phyloP scores from a whole-genome alignment of 495 filamentous ascomycete genomes.

The Penicillium maclennaniae region DNA sequence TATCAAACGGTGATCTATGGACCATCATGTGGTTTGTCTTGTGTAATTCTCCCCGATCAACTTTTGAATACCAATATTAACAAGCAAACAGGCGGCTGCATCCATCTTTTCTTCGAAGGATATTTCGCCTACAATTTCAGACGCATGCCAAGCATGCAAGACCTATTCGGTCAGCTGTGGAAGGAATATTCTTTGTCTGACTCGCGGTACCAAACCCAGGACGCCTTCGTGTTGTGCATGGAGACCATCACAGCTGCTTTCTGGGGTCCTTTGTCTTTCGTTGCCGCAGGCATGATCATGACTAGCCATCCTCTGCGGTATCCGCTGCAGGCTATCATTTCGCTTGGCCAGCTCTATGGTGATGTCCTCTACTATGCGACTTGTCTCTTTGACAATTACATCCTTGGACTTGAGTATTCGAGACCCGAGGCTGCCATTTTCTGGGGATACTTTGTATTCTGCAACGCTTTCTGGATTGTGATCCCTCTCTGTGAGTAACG shows the following conservation, averaged over 20 bases:
- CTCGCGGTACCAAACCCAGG: conserved; percentile 66
- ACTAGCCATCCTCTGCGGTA: conserved; percentile 55
- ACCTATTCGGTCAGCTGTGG: conserved; percentile 70
- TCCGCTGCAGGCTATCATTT: conserved; percentile 62
- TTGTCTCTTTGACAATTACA: conserved; percentile 55
- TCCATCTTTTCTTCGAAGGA: conserved; percentile 74
- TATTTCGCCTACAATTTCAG: conserved; percentile 61
- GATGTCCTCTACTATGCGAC: conserved; percentile 78
- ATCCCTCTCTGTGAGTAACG: conserved; percentile 51
- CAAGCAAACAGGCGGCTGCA: conserved; percentile 11
- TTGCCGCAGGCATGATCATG: conserved; percentile 55
- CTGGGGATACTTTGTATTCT: conserved; percentile 73
- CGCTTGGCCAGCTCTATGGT: conserved; percentile 75
- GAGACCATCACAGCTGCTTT: conserved; percentile 70
- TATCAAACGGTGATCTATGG: conserved; percentile 1
- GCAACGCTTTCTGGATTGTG: conserved; percentile 76
- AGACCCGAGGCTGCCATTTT: conserved; percentile 71
- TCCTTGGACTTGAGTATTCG: conserved; percentile 53
- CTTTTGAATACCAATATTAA: neutral
- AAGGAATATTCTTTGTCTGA: conserved; percentile 79
- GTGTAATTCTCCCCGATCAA: neutral
- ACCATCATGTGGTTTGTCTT: conserved; percentile 3
- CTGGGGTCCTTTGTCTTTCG: conserved; percentile 72
- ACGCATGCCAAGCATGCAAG: conserved; percentile 39
- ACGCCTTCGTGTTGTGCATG: conserved; percentile 72